phyloP scores from a whole-genome alignment of 768 basidiomycete genomes.

The Fomitopsis serialis region DNA sequence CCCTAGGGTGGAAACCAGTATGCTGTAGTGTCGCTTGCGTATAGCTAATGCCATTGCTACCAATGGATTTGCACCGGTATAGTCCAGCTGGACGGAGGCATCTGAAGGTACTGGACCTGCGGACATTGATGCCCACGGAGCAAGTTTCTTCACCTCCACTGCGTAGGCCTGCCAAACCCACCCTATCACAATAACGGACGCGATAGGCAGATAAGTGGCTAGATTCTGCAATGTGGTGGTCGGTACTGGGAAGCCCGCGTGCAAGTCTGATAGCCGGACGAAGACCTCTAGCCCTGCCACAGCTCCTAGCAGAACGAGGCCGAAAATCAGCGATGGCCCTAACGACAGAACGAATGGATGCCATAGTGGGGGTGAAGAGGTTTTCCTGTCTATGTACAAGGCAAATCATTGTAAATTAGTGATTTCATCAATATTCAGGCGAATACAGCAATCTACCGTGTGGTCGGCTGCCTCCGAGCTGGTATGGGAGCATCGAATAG shows the following conservation, averaged over 20 bases:
- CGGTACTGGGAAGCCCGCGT: neutral
- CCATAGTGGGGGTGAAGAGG: too few relatives aligned
- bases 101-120: neutral
- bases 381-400: too few relatives aligned
- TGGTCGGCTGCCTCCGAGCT: too few relatives aligned
- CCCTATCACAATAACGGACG: neutral
- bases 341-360: too few relatives aligned
- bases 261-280: neutral
- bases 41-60: too few relatives aligned
- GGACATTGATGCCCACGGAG: neutral
- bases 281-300: neutral
- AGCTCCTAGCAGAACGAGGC: neutral
- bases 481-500: too few relatives aligned
- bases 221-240: neutral
- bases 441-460: too few relatives aligned
- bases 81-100: neutral
- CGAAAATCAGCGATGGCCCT: neutral
- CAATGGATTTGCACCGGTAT: too few relatives aligned
- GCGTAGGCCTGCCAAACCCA: neutral
- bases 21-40: too few relatives aligned
- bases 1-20: too few relatives aligned
- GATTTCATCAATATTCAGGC: too few relatives aligned
- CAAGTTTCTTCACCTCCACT: neutral
- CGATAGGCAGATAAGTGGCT: neutral
- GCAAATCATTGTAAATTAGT: too few relatives aligned